These are phyloP conservation scores for Hanseniaspora sp. DNA, from an alignment of 1,139 yeast genomes.

Conservation along the genomic window DNA sequence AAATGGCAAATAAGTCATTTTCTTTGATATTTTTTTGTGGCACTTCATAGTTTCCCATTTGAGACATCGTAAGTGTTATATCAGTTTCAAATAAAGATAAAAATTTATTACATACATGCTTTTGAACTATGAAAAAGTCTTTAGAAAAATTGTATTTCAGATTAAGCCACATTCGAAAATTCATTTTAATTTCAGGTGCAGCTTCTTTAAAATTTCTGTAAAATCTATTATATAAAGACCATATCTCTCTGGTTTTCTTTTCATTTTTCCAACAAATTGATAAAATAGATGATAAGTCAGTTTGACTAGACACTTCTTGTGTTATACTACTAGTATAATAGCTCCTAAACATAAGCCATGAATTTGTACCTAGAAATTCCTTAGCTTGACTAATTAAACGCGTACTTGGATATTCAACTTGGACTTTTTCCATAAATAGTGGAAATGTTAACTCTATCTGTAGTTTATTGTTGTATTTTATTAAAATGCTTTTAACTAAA, in stretches of 20 bases:
- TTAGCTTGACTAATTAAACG: too few relatives aligned
- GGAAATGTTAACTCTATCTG: too few relatives aligned
- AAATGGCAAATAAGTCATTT: too few relatives aligned
- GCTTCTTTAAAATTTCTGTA: background rate
- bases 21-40: too few relatives aligned
- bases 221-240: background rate
- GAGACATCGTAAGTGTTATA: too few relatives aligned
- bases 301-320: background rate
- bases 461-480: background rate
- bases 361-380: background rate
- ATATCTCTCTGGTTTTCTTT: background rate
- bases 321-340: background rate
- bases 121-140: background rate
- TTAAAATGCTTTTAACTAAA: background rate
- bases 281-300: conserved; percentile 4
- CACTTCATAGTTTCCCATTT: too few relatives aligned
- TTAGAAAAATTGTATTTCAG: background rate
- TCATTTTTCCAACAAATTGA: conserved; percentile 1
- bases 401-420: too few relatives aligned
- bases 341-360: conserved; percentile 11
- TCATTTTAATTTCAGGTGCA: background rate
- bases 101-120: background rate
- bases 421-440: too few relatives aligned
- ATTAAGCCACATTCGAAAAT: background rate
- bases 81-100: too few relatives aligned